phyloP scores from a whole-genome alignment of 164 flowering plant species.

The Akebia trifoliata region DNA sequence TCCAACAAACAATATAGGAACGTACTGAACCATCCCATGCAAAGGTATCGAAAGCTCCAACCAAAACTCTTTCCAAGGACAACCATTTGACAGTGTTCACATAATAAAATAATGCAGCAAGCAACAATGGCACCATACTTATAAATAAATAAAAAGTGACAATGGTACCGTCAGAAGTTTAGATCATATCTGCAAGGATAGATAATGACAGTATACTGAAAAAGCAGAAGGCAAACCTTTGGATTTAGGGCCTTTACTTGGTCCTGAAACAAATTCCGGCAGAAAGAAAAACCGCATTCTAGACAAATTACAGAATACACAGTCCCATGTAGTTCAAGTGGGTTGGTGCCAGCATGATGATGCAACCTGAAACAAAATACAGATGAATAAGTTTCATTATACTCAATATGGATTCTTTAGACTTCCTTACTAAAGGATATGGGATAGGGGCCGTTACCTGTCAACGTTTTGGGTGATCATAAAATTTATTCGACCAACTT shows the following conservation, averaged over 20 bases:
- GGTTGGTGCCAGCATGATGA: constrained; percentile 92
- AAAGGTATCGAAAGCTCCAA: too few species aligned
- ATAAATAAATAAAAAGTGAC: too few species aligned
- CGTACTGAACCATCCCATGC: too few species aligned
- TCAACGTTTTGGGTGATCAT: constrained; percentile 97
- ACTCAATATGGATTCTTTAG: not conserved
- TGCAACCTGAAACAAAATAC: constrained; percentile 56
- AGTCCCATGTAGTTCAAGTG: constrained; percentile 94
- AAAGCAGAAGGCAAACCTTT: constrained; percentile 44
- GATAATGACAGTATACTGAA: not conserved
- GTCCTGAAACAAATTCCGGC: constrained; percentile 72
- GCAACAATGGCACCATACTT: not conserved
- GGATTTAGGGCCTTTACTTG: constrained; percentile 81
- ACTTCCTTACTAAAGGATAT: constrained; percentile 7
- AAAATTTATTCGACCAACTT: constrained; percentile 58
- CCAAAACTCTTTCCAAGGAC: too few species aligned
- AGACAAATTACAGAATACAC: constrained; percentile 82
- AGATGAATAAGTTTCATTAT: constrained; percentile 1
- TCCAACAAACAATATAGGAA: too few species aligned
- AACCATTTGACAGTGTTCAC: too few species aligned
- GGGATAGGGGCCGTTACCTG: constrained; percentile 36
- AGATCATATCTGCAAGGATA: not conserved
- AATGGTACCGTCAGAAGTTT: not conserved
- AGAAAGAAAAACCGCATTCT: constrained; percentile 63
- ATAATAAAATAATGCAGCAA: constrained; percentile 1